Conservation (phyloP, 805 yeast species). For the Sungouiozyma ichnusensis region DNA sequence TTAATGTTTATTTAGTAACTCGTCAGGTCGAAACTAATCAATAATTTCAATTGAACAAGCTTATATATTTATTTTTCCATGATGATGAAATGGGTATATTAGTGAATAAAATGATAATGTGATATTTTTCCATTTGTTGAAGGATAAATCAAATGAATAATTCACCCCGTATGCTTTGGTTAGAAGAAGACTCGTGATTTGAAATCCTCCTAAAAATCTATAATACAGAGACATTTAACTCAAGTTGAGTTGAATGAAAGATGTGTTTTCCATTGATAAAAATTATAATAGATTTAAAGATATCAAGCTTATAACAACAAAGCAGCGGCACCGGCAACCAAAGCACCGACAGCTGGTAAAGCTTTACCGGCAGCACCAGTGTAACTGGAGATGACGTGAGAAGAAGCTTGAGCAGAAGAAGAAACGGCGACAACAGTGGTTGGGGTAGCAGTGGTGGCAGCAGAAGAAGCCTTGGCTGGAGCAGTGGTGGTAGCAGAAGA, state of each 20-base stretch:
- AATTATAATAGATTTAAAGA: background rate
- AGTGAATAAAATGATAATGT: background rate
- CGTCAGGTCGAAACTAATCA: background rate
- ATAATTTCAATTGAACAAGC: too few relatives aligned
- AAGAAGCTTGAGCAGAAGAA: conserved; percentile 5
- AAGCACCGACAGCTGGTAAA: conserved; percentile 39
- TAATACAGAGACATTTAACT: background rate
- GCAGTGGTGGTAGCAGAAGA: conserved; percentile 13
- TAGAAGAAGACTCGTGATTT: background rate
- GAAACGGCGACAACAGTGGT: conserved; percentile 11
- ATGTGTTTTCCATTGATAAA: background rate
- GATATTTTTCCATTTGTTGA: background rate
- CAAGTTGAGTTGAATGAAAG: background rate
- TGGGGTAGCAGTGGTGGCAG: conserved; percentile 4
- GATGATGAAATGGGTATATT: too few relatives aligned
- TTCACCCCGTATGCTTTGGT: background rate
- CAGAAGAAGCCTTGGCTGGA: conserved; percentile 9
- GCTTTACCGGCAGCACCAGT: conserved; percentile 38
- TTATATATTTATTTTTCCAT: too few relatives aligned
- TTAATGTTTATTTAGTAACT: conserved; percentile 1
- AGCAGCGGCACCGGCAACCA: conserved; percentile 41
- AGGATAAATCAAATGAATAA: background rate
- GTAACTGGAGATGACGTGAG: conserved; percentile 23
- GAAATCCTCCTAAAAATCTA: background rate
- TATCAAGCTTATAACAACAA: conserved; percentile 32